These are phyloP conservation scores for Termitomyces sp. DNA, from an alignment of 768 basidiomycete genomes.

Conservation along the genomic window DNA sequence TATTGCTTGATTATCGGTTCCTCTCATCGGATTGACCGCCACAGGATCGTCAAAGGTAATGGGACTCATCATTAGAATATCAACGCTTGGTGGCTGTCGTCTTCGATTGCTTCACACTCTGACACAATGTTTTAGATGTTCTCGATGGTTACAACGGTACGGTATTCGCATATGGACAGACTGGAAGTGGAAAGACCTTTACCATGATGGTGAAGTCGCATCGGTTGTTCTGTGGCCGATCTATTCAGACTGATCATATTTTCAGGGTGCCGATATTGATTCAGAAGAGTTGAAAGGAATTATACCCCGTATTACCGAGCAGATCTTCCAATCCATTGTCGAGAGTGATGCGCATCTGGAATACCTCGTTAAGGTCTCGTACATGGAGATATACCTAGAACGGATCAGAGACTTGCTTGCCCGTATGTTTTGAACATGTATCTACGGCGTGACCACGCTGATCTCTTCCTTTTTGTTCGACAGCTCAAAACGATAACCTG, in stretches of 20 bases:
- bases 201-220: conserved; percentile 87
- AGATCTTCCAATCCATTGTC: conserved; percentile 97
- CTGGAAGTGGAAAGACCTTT: conserved; percentile 88
- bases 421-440: conserved; percentile 52
- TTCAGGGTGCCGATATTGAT: conserved; percentile 95
- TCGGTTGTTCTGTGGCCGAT: conserved; percentile 5
- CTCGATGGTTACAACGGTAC: conserved; percentile 99
- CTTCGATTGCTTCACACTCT: background rate
- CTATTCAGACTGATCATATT: conserved; percentile 8
- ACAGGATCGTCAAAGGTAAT: conserved; percentile 84
- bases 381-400: conserved; percentile 99
- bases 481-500: conserved; percentile 96
- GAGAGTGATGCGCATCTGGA: conserved; percentile 93
- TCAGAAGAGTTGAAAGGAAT: conserved; percentile 90
- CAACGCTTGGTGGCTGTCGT: background rate
- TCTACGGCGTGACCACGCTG: background rate
- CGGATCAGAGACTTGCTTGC: conserved; percentile 91
- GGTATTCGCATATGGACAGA: conserved; percentile 84
- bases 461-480: conserved; percentile 2
- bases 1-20: conserved; percentile 9
- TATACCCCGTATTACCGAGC: conserved; percentile 97
- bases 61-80: conserved; percentile 4
- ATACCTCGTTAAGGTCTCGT: conserved; percentile 98
- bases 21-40: conserved; percentile 16
- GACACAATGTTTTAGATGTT: conserved; percentile 61